Evolutionary conservation across 441 rosid genomes (phyloP), one percentile per base, ranked within the genome.

Genomic region (Bocquillonia castaneifolia): DNA sequence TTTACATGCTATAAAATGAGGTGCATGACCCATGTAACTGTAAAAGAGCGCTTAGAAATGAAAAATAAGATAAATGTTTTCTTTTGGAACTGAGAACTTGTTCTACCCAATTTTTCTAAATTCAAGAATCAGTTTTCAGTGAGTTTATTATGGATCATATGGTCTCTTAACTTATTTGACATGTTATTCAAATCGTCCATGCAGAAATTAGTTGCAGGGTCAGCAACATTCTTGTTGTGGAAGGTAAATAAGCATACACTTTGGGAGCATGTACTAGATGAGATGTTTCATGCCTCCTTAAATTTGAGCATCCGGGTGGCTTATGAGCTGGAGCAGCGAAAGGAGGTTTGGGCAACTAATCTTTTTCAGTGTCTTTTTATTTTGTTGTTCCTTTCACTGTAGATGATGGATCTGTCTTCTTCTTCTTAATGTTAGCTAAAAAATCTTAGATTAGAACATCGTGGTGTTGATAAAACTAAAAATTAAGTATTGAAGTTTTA

Each of bases 221-320:
- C 72, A 59, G 77, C 71, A n/a, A 71, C 81, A 1, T 86, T 84
- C 72, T 63, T 84, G 73, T 73, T 91, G 89, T 93, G 95, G 98
- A 93, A 86, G 67, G 89, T 86, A 45, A 85, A 85, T 40, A 87
- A 81, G 78, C 57, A 71, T 48, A 73, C 63, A 44, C 82, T 86
- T 37, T 74, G 74, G 81, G 78, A 78, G 59, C 81, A 74, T 62
- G 76, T 91, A 1, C 72, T 88, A 51, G 94, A 88, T 71, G 95
- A 89, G 73, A 85, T 93, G 98, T 89, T 80, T 75, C 95, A 91
- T 76, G 89, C 93, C 58, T 82, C 87, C 7, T 72, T 88, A 61
- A 93, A 89, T 86, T 72, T 93, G 87, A 85, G 83, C 74, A 77
- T 73, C n/a, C 84, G 95, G 57, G 69, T 82, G 76, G 76, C 84